These are phyloP conservation scores for Hypoxylon trugodes DNA, from an alignment of 495 filamentous ascomycete species.

Conservation along the genomic window DNA sequence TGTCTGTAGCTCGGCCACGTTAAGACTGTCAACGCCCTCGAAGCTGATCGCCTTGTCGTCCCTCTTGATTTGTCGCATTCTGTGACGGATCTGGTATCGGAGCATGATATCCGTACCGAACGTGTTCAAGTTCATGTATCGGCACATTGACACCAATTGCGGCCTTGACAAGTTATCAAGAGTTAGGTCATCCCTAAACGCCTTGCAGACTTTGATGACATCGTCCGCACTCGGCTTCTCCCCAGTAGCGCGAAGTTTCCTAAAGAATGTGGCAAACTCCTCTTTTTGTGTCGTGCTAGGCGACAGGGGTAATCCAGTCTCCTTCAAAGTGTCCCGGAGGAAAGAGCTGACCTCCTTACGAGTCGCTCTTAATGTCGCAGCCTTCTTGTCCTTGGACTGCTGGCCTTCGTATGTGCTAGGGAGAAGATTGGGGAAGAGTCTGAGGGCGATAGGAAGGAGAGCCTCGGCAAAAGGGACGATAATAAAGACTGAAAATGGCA, in stretches of 20 bases:
- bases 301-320: constrained; percentile 89
- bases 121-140: constrained; percentile 96
- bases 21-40: constrained; percentile 92
- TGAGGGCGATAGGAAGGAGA: constrained; percentile 91
- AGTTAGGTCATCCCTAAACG: constrained; percentile 98
- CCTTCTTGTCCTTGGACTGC: constrained; percentile 87
- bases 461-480: constrained; percentile 97
- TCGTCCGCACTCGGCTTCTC: constrained; percentile 87
- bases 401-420: constrained; percentile 97
- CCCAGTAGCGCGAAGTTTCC: constrained; percentile 91
- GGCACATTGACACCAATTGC: constrained; percentile 96
- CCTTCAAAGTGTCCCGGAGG: constrained; percentile 86
- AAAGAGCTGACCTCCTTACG: constrained; percentile 95
- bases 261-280: constrained; percentile 97
- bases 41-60: constrained; percentile 95
- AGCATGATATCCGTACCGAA: constrained; percentile 97
- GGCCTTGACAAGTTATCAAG: constrained; percentile 96
- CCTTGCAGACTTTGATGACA: constrained; percentile 98
- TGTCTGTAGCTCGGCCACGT: constrained; percentile 91
- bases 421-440: constrained; percentile 94
- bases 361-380: constrained; percentile 79
- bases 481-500: constrained; percentile 96
- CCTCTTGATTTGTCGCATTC: constrained; percentile 98
- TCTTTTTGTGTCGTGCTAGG: constrained; percentile 87
- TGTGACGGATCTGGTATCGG: constrained; percentile 95